Evolutionary conservation across 2,329 filamentous ascomycete species (phyloP), one percentile per base, ranked within the genome.

Genomic region (Nemania sp.): DNA sequence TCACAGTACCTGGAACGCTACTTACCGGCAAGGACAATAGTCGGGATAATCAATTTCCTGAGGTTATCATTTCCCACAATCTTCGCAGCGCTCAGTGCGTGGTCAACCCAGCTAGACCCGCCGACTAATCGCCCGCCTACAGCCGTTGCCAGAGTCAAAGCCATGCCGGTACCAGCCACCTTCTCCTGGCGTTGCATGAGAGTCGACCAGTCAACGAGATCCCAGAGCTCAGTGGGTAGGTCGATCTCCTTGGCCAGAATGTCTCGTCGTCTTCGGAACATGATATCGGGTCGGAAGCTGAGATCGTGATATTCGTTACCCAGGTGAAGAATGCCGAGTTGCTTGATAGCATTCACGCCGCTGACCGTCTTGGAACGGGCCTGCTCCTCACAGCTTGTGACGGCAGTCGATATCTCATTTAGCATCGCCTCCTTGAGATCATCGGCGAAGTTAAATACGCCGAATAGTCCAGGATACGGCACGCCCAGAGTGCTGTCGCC

Each of bases 101-200:
- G 91, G 73, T 98, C 94, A 68, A 97, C 80, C 92, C 94, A 98
- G 52, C 90, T 88, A 68, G 90, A 87, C 63, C 92, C 90, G 61
- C 93, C 92, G 40, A 99, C 80, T 71, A 95, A 82, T 49, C 92
- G 85, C 50, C 90, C 86, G 58, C 94, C 92, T 4, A 98, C 81
- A 1, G 96, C 91, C 58, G 92, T 93, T 10, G 90, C 90, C 37
- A 97, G 85, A 1, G 95, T 99, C 72, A 99, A 83, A 5, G 94
- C 95, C 89, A 99, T 93, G 65, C 95, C 90, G 2, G 93, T 96
- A 40, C 94, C 92, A 5, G 94, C 93, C 57, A 96, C 83, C 81
- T 98, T 99, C 77, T 99, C 95, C 74, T 98, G 94, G 55, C 88
- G 85, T 71, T 97, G 92, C 79, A 96, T 83, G 5, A 98, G 78